Evolutionary conservation across 768 basidiomycete genomes (phyloP).

Genomic region (Piloderma croceum): DNA sequence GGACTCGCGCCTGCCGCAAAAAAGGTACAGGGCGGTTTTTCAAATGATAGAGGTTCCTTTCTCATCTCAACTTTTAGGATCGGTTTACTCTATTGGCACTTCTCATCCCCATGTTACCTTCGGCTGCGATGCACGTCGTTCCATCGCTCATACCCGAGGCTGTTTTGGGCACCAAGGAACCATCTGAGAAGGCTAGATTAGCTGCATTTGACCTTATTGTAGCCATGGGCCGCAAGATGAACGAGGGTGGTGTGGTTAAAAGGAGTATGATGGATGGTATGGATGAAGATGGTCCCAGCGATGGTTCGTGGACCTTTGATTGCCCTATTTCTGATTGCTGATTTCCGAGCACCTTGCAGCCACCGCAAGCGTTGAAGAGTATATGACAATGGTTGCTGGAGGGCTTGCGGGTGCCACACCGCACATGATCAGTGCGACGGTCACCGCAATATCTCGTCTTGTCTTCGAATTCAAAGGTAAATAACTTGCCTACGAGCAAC

Average conservation of each 20-base stretch:
- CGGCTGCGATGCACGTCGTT: constrained; percentile 73
- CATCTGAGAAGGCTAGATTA: constrained; percentile 84
- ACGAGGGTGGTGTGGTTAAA: constrained; percentile 75
- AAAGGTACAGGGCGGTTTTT: constrained; percentile 44
- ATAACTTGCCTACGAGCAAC: constrained; percentile 4
- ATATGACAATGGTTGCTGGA: constrained; percentile 93
- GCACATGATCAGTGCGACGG: constrained; percentile 97
- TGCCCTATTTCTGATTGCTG: constrained; percentile 6
- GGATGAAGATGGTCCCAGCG: constrained; percentile 62
- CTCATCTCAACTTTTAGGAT: constrained; percentile 56
- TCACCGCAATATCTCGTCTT: constrained; percentile 89
- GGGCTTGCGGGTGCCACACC: constrained; percentile 90
- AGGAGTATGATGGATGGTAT: constrained; percentile 74
- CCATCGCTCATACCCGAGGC: constrained; percentile 90
- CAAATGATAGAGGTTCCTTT: neutral
- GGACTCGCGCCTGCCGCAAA: constrained; percentile 80
- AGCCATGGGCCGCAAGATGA: constrained; percentile 91
- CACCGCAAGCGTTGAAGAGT: constrained; percentile 79
- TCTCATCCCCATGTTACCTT: constrained; percentile 63
- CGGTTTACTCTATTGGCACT: constrained; percentile 70
- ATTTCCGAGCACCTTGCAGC: constrained; percentile 33
- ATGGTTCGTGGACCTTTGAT: constrained; percentile 29
- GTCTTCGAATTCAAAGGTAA: constrained; percentile 94
- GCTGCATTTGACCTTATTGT: constrained; percentile 90
- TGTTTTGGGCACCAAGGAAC: constrained; percentile 93